Percentiles rank a stretch among this genome's conserved stretches.
phyloP scores from a whole-genome alignment of 2,329 filamentous ascomycete genomes.

The Microascus cirrosus region DNA sequence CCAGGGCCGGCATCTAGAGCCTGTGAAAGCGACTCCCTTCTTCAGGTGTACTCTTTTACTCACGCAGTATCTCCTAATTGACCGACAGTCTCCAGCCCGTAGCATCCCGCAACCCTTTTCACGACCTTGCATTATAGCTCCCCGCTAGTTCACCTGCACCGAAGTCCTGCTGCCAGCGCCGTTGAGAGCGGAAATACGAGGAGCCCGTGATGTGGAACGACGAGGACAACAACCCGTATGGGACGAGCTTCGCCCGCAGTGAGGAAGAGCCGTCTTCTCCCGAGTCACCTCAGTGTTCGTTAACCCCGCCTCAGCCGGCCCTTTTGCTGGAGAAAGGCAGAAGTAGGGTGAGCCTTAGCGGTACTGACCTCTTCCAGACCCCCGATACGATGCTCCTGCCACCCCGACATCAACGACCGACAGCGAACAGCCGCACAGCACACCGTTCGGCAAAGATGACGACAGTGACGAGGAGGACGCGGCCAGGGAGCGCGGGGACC shows the following conservation, averaged over 20 bases:
- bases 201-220: conserved; percentile 78
- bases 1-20: neutral
- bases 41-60: neutral
- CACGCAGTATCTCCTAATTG: neutral
- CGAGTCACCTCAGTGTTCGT: conserved; percentile 38
- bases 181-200: neutral
- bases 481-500: conserved; percentile 25
- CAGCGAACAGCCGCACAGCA: conserved; percentile 22
- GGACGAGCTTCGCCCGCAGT: conserved; percentile 76
- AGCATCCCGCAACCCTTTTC: neutral
- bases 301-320: neutral
- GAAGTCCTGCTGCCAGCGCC: neutral
- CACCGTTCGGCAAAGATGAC: conserved; percentile 12
- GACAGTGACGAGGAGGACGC: conserved; percentile 37
- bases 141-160: neutral
- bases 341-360: neutral
- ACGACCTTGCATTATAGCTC: neutral
- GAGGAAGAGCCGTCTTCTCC: conserved; percentile 60
- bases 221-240: conserved; percentile 97
- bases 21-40: neutral
- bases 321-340: neutral
- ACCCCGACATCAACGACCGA: conserved; percentile 61
- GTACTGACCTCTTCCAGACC: conserved; percentile 32
- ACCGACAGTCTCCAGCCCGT: too few species aligned
- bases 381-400: conserved; percentile 54